Evolutionary conservation across 1,139 yeast species (phyloP).

Genomic region (Dujonia santamariae): DNA sequence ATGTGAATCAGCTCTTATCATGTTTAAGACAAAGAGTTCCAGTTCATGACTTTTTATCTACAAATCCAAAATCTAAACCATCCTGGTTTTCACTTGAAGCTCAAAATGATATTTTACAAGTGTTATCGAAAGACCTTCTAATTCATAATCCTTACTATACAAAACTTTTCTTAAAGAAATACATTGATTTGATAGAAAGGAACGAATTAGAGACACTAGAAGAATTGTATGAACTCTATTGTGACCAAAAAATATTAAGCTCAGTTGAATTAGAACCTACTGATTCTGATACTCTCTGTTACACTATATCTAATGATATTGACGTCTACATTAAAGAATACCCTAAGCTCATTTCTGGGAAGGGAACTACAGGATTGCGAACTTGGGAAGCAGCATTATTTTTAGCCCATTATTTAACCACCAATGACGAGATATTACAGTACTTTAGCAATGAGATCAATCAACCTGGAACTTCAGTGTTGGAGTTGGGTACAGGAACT

Average conservation of each 20-base stretch:
- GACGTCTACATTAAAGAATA: constrained; percentile 52
- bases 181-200: constrained; percentile 36
- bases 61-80: neutral
- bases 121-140: neutral
- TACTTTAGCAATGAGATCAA: neutral
- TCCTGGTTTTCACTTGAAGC: constrained; percentile 6
- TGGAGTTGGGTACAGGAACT: constrained; percentile 86
- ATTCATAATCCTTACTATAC: constrained; percentile 49
- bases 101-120: constrained; percentile 9
- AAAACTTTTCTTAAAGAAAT: constrained; percentile 39
- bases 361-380: constrained; percentile 82
- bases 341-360: constrained; percentile 64
- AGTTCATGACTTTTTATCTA: constrained; percentile 7
- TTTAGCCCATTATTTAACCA: constrained; percentile 49
- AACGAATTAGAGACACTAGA: constrained; percentile 25
- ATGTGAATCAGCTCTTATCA: constrained; percentile 1
- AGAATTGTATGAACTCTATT: constrained; percentile 53
- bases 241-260: constrained; percentile 34
- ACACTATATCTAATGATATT: constrained; percentile 28
- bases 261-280: constrained; percentile 41
- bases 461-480: constrained; percentile 33
- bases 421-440: constrained; percentile 5
- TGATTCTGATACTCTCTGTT: constrained; percentile 46
- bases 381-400: constrained; percentile 96
- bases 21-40: constrained; percentile 14